Conservation (phyloP, 2,329 filamentous ascomycete species). For the Fusarium veterinarium region DNA sequence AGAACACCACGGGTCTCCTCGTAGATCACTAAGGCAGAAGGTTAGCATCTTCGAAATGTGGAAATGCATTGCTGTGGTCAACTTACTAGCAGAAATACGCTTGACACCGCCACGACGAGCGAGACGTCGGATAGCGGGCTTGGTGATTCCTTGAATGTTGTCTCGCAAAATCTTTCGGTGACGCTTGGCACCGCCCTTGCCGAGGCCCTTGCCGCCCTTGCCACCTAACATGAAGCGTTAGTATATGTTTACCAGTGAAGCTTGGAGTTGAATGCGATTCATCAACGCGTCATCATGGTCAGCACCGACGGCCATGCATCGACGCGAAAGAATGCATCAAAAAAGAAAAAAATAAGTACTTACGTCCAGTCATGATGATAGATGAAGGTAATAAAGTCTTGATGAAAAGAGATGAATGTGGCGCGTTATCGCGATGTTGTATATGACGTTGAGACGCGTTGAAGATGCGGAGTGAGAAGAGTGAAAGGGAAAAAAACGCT, state of each 20-base stretch:
- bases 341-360: constrained; percentile 54
- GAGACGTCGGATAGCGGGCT: constrained; percentile 98
- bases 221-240: constrained; percentile 73
- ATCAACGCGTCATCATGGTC: not conserved
- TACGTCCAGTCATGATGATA: constrained; percentile 79
- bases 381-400: constrained; percentile 43
- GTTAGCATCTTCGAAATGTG: constrained; percentile 21
- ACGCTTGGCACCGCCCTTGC: constrained; percentile 98
- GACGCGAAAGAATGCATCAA: not conserved
- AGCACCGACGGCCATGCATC: not conserved
- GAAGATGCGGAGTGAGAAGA: constrained; percentile 37
- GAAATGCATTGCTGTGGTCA: constrained; percentile 22
- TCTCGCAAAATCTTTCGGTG: constrained; percentile 99
- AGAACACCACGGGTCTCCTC: constrained; percentile 82
- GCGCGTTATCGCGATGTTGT: constrained; percentile 44
- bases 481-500: constrained; percentile 34
- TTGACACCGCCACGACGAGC: constrained; percentile 99
- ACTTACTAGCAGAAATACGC: constrained; percentile 96
- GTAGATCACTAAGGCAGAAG: constrained; percentile 70
- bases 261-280: not conserved
- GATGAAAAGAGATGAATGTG: constrained; percentile 45
- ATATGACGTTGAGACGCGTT: constrained; percentile 44
- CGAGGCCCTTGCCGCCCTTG: constrained; percentile 97
- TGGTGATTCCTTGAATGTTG: constrained; percentile 99
- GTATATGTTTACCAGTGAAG: constrained; percentile 45